Conservation (phyloP, 1,284 basidiomycete species). For the Fistulina hepatica region DNA sequence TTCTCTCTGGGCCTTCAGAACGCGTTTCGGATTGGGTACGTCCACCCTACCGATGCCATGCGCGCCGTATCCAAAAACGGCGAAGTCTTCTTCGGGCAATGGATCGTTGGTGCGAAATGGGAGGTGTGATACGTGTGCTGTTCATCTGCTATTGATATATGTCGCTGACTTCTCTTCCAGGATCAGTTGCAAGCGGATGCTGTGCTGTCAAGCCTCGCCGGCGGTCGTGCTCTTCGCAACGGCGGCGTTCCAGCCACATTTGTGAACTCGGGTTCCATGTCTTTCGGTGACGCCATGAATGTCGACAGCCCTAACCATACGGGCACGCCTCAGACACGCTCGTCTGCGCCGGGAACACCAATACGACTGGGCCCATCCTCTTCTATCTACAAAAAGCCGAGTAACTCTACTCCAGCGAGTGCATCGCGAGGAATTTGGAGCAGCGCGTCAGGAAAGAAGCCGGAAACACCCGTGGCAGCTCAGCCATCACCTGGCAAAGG, state of each 20-base stretch:
- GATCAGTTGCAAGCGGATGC: slow-evolving; percentile 47
- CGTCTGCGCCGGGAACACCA: slow-evolving; percentile 46
- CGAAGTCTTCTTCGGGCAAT: slow-evolving; percentile 58
- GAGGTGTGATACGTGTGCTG: slow-evolving; percentile 37
- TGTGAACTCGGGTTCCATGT: slow-evolving; percentile 18
- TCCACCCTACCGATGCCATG: slow-evolving; percentile 56
- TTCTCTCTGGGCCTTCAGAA: slow-evolving; percentile 52
- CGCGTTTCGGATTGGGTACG: slow-evolving; percentile 63
- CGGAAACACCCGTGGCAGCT: slow-evolving; percentile 7
- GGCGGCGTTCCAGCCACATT: slow-evolving; percentile 23
- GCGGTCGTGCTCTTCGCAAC: slow-evolving; percentile 33
- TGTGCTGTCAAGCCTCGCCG: slow-evolving; percentile 22
- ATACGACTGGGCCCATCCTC: slow-evolving; percentile 58
- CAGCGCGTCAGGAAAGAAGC: slow-evolving; percentile 12
- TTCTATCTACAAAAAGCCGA: slow-evolving; percentile 50
- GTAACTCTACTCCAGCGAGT: slow-evolving; percentile 7
- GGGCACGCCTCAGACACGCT: slow-evolving; percentile 10
- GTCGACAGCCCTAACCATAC: slow-evolving; percentile 26
- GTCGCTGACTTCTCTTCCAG: slow-evolving; percentile 4
- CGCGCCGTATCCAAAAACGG: slow-evolving; percentile 71
- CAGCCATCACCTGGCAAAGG: slow-evolving; percentile 38
- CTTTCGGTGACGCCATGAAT: slow-evolving; percentile 28
- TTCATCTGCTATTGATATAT: background rate
- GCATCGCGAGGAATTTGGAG: slow-evolving; percentile 4
- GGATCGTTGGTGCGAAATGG: slow-evolving; percentile 78